Evolutionary conservation across 768 basidiomycete species (phyloP), one percentile per base, ranked within the genome.

Genomic region (Leccinellum luteum): DNA sequence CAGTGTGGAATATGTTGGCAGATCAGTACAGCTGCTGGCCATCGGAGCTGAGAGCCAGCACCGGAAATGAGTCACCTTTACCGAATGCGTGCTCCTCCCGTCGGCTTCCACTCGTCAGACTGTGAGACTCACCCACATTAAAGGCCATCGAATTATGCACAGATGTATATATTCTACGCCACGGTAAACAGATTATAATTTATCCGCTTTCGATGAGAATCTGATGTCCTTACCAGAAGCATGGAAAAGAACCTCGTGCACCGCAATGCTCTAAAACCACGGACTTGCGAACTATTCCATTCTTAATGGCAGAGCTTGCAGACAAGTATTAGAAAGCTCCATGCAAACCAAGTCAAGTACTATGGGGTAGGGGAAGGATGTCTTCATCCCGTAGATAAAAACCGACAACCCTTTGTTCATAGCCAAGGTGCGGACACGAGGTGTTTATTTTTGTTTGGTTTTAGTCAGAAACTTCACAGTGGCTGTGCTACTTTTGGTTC

Each of bases 381-480:
- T 35, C 34, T 35, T 35, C 34, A 35, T n/a, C n/a, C n/a, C n/a
- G n/a, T n/a, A n/a, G n/a, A n/a, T n/a, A n/a, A n/a, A n/a, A n/a
- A n/a, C n/a, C n/a, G n/a, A n/a, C n/a, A n/a, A n/a, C n/a, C n/a
- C n/a, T n/a, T n/a, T n/a, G n/a, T n/a, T n/a, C n/a, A n/a, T n/a
- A n/a, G n/a, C n/a, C n/a, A n/a, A n/a, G n/a, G n/a, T n/a, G n/a
- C n/a, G n/a, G 25, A 25, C 25, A 4, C 28, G 28, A 28, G 28
- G 28, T 28, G 6, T 19, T 41, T 68, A 14, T 14, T 5, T 49
- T 52, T 66, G 17, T 58, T 60, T 61, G 54, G 34, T 31, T 12
- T 15, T 21, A 17, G 5, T 28, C n/a, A 21, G 17, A 54, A 55
- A 63, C 13, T 27, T 19, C 8, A 19, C 41, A 10, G 7, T 28